A percentile compares a stretch with the other conserved stretches of the same genome.
phyloP scores from a whole-genome alignment of 257 asterid genomes.

The Avicennia marina region DNA sequence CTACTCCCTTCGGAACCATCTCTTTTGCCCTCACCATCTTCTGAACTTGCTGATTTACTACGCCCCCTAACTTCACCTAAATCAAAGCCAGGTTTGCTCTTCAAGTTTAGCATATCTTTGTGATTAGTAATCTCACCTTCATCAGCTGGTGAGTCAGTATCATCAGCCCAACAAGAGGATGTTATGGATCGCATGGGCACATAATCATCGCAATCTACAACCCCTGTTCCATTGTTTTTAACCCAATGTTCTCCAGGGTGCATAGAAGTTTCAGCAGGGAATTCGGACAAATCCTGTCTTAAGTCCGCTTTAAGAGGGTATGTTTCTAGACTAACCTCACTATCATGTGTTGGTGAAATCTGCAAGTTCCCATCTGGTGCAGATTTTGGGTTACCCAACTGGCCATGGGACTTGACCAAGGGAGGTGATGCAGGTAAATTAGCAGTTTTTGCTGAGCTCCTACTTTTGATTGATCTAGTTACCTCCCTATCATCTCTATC shows the following conservation, averaged over 20 bases:
- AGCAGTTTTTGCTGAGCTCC: conserved; percentile 22
- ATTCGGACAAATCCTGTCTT: conserved; percentile 22
- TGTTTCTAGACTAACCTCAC: conserved; percentile 20
- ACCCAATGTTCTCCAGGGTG: conserved; percentile 28
- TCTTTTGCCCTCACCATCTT: conserved; percentile 43
- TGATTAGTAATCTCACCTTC: conserved; percentile 68
- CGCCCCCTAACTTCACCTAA: conserved; percentile 35
- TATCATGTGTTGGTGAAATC: conserved; percentile 21
- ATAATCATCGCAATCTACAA: conserved; percentile 40
- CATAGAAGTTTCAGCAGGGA: conserved; percentile 27
- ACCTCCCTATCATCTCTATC: conserved; percentile 63
- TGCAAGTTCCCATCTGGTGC: conserved; percentile 19
- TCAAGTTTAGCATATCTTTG: conserved; percentile 29
- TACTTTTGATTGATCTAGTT: conserved; percentile 28
- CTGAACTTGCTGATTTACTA: conserved; percentile 53
- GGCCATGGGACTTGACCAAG: conserved; percentile 14
- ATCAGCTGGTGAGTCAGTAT: conserved; percentile 63
- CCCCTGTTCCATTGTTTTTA: conserved; percentile 22
- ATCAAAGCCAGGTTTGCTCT: conserved; percentile 35
- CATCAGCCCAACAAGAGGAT: conserved; percentile 83
- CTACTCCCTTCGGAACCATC: conserved; percentile 50
- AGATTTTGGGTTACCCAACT: conserved; percentile 22
- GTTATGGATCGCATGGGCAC: conserved; percentile 44
- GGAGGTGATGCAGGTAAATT: conserved; percentile 32
- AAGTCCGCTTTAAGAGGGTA: conserved; percentile 24